Base-by-base conservation (phyloP, 1,284 basidiomycete species). In the Paramarasmius palmivorus region DNA sequence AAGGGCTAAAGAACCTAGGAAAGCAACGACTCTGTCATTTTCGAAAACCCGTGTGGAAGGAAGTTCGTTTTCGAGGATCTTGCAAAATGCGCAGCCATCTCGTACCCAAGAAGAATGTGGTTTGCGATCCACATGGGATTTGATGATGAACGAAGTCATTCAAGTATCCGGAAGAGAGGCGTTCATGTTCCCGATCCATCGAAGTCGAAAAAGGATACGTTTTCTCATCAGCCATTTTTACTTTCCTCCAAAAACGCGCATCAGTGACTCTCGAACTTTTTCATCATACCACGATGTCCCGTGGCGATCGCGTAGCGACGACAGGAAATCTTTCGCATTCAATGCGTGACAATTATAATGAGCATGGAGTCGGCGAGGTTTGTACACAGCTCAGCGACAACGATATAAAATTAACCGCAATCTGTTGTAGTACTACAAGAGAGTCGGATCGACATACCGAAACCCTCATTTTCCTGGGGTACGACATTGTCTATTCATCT, bases 131-230 rank as follows among this genome's bases (percentile, higher is more conserved):
- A 78, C 70, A 62, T 87, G 85, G n/a, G 79, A 73, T 57, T 82
- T 74, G 63, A 89, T 86, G 37, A 89, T 81, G 70, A 86, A 87
- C 25, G 84, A 87, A 57, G 86, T 88, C 86, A 88, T 88, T 4
- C 3, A 44, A 44, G 23, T 32, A 6, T 12, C 29, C 12, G 6
- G 29, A 32, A 32, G 29, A 6, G 6, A 12, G 29, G 12, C 29
- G 29, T n/a, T n/a, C n/a, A n/a, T n/a, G n/a, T n/a, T n/a, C n/a
- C n/a, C n/a, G n/a, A n/a, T n/a, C n/a, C n/a, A n/a, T n/a, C n/a
- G n/a, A n/a, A n/a, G n/a, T n/a, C n/a, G n/a, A n/a, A n/a, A n/a
- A n/a, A n/a, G n/a, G n/a, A n/a, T n/a, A n/a, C n/a, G n/a, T n/a
- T n/a, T n/a, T n/a, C n/a, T n/a, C n/a, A n/a, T n/a, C n/a, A n/a